Conservation (phyloP, 345 rosid genomes). For the Isatis tinctoria region DNA sequence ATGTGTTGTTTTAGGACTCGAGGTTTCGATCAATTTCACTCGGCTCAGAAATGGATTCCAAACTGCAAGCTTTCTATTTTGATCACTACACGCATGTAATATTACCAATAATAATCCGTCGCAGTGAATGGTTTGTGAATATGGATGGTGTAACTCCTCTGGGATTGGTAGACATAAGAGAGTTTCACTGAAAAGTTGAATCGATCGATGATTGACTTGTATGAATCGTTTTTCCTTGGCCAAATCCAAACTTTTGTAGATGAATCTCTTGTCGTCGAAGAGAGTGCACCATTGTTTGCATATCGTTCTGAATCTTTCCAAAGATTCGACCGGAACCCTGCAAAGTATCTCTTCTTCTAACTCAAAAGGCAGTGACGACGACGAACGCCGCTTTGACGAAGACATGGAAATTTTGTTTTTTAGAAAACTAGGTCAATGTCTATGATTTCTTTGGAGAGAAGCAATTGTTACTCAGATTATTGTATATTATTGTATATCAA, state of each 20-base stretch:
- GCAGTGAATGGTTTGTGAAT: neutral
- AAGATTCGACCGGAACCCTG: no score
- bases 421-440: no score
- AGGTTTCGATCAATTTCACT: neutral
- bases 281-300: neutral
- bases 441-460: no score
- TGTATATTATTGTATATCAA: no score
- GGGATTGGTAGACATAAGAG: neutral
- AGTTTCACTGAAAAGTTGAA: neutral
- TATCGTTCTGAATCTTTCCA: no score
- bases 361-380: no score
- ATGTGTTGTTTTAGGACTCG: neutral
- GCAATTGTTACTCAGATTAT: no score
- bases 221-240: neutral
- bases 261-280: neutral
- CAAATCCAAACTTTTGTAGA: neutral
- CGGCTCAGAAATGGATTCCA: neutral
- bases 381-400: no score
- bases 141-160: neutral
- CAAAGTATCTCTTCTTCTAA: no score
- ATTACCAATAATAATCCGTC: neutral
- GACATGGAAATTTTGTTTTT: no score
- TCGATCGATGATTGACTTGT: neutral
- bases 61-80: neutral
- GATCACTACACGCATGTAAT: neutral